Percentiles rank a stretch among this genome's conserved stretches.
phyloP scores from a whole-genome alignment of 768 basidiomycete species.

The Pholiota conissans region DNA sequence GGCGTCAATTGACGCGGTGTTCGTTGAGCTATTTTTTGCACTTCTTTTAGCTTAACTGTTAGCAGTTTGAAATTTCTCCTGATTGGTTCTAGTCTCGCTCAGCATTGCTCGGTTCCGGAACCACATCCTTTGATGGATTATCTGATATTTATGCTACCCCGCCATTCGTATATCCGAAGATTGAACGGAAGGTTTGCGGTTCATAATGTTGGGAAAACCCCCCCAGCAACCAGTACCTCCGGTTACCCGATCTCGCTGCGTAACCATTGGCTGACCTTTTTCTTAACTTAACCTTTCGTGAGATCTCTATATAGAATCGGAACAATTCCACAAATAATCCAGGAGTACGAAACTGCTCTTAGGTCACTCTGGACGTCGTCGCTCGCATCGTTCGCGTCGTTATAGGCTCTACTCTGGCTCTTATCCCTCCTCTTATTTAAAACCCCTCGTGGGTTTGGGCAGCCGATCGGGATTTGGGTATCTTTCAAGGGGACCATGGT shows the following conservation, averaged over 20 bases:
- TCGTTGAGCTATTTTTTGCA: not conserved
- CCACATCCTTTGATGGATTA: not conserved
- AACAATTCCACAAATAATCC: not conserved
- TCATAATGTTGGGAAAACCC: slow-evolving; percentile 7
- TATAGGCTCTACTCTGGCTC: too few relatives aligned
- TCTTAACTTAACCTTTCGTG: slow-evolving; percentile 9
- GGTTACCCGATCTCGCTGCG: slow-evolving; percentile 15
- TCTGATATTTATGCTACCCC: not conserved
- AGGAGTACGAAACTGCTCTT: slow-evolving; percentile 3
- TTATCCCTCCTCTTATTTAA: too few relatives aligned
- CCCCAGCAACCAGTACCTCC: slow-evolving; percentile 20
- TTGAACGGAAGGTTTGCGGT: not conserved
- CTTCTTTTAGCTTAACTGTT: not conserved
- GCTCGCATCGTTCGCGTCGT: too few relatives aligned
- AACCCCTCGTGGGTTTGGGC: not conserved
- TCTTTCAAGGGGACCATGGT: too few relatives aligned
- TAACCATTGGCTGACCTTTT: slow-evolving; percentile 14
- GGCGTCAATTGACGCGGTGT: not conserved
- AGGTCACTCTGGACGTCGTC: not conserved
- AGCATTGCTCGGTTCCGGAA: not conserved
- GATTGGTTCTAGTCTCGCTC: too few relatives aligned
- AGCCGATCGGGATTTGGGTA: not conserved
- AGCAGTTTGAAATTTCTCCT: too few relatives aligned
- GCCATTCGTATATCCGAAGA: not conserved
- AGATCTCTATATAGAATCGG: slow-evolving; percentile 14